Evolutionary conservation across 2,329 filamentous ascomycete genomes (phyloP), one percentile per base, ranked within the genome.

Genomic region (Purpureocillium takamizusanense): DNA sequence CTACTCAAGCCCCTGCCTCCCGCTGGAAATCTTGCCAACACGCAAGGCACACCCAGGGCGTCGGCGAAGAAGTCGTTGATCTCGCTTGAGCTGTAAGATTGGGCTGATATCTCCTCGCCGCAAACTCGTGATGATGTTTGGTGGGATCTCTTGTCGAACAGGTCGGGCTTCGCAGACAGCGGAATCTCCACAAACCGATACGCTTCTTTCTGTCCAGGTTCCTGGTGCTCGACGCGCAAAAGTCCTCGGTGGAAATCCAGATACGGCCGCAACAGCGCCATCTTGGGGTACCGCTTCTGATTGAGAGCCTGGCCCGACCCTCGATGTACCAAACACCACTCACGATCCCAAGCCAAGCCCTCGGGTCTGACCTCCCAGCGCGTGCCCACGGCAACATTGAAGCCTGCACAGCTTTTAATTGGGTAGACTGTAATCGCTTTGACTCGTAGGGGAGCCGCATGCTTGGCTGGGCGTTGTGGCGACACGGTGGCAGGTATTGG

Each of bases 281-380:
- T 97, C 27, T 71, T 77, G 3, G 89, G 86, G 54, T 92, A 82
- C 46, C 81, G 73, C 62, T 97, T 98, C 60, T 97, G 90, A 54
- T 78, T 95, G 38, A 98, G 66, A 6, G 83, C 87, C 49, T 81
- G 79, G 0, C 86, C 84, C 1, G 89, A 94, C 32, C 86, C 88
- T 53, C 81, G 76, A 55, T 95, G 89, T 12, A 98, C 71, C 15
- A 98, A 67, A 61, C 90, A 97, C 90, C 92, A 98, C 65, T 97
- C 90, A 44, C 92, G 75, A 57, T 98, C 92, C 88, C 90, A 97
- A 8, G 81, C 83, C 3, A 98, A 68, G 0, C 92, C 92, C 62
- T 95, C 88, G 7, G 74, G 69, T 39, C 75, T 77, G 15, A 97
- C 72, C 50, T 85, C 78, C 92, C 92, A 98, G 12, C 69, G 54